Evolutionary conservation across 1,139 yeast genomes (phyloP).

Genomic region (Diutina catenulata): DNA sequence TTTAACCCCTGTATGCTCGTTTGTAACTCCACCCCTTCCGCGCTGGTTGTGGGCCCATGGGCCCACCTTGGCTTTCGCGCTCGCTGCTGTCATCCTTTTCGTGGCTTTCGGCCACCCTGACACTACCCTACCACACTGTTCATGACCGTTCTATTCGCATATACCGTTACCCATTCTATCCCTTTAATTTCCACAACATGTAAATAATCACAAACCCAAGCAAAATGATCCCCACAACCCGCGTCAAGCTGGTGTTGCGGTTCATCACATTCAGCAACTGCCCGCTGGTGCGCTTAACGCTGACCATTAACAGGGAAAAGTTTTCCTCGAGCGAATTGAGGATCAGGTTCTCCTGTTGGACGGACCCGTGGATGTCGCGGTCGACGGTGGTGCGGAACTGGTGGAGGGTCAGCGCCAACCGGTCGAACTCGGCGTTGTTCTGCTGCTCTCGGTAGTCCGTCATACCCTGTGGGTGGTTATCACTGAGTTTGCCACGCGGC

Average conservation of each 20-base stretch:
- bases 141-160: too few relatives aligned
- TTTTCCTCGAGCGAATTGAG: conserved; percentile 1
- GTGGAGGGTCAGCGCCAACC: conserved; percentile 31
- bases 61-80: too few relatives aligned
- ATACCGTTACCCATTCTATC: too few relatives aligned
- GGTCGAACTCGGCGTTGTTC: conserved; percentile 33
- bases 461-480: too few relatives aligned
- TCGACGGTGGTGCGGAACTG: conserved; percentile 34
- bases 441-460: conserved; percentile 25
- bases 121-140: too few relatives aligned
- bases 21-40: too few relatives aligned
- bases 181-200: conserved; percentile 10
- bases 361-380: conserved; percentile 30
- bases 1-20: too few relatives aligned
- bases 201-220: conserved; percentile 9
- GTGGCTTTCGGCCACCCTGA: too few relatives aligned
- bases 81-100: too few relatives aligned
- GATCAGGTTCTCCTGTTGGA: conserved; percentile 21
- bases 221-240: conserved; percentile 16
- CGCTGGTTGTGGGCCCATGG: too few relatives aligned
- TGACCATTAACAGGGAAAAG: not conserved
- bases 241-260: conserved; percentile 31
- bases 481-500: too few relatives aligned
- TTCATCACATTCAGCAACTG: conserved; percentile 27
- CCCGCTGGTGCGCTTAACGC: conserved; percentile 2